A percentile compares a stretch with the other conserved stretches of the same genome.
These are phyloP conservation scores for Scedosporium apiospermum DNA, from an alignment of 2,329 filamentous ascomycete genomes.

Conservation along the genomic window DNA sequence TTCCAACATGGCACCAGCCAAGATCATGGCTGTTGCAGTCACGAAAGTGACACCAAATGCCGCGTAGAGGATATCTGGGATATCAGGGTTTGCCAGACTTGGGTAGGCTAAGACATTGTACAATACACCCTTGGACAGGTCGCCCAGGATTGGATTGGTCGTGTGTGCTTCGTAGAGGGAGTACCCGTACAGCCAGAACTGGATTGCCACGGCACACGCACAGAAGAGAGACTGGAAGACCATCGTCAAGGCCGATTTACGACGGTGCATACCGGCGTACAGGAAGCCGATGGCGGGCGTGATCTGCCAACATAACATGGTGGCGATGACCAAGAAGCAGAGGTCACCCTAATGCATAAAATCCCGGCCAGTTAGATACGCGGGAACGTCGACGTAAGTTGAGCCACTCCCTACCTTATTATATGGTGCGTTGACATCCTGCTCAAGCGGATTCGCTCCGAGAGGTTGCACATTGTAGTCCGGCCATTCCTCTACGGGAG, in stretches of 20 bases:
- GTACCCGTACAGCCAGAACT: conserved; percentile 38
- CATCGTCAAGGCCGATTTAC: conserved; percentile 32
- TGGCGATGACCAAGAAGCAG: conserved; percentile 30
- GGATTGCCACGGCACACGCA: conserved; percentile 31
- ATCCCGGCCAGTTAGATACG: not conserved
- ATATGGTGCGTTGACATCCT: conserved; percentile 32
- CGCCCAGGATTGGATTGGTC: conserved; percentile 23
- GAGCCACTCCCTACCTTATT: conserved; percentile 23
- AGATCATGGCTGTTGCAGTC: conserved; percentile 27
- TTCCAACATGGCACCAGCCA: conserved; percentile 28
- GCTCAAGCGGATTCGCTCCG: conserved; percentile 32
- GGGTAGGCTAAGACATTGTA: conserved; percentile 26
- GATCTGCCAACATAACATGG: conserved; percentile 27
- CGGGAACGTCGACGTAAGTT: not conserved
- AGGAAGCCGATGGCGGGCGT: conserved; percentile 29
- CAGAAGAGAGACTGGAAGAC: conserved; percentile 37
- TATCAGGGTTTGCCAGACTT: conserved; percentile 24
- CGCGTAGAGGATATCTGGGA: conserved; percentile 27
- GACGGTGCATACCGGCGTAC: conserved; percentile 27
- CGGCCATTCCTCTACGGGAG: conserved; percentile 25
- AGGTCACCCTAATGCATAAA: conserved; percentile 24
- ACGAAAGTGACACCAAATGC: conserved; percentile 28
- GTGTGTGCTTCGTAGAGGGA: conserved; percentile 29
- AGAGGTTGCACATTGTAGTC: conserved; percentile 28
- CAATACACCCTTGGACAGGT: conserved; percentile 24